Percentiles rank a stretch among this genome's conserved stretches.
These are phyloP conservation scores for Fraxinus anomala DNA, from an alignment of 257 asterid genomes.

Conservation along the genomic window DNA sequence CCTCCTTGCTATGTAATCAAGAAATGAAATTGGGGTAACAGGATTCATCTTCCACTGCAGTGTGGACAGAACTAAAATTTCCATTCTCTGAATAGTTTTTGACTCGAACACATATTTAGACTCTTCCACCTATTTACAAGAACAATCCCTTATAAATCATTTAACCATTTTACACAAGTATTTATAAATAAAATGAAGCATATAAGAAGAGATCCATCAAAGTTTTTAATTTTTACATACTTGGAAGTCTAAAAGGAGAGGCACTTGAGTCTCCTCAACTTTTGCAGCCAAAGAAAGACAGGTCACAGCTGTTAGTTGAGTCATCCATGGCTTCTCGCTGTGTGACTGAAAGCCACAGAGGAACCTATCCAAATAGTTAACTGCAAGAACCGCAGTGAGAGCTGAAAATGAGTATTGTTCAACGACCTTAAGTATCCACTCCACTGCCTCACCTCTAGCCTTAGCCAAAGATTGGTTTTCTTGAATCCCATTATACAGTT, in stretches of 20 bases:
- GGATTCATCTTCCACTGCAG: constrained; percentile 73
- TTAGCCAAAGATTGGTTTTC: constrained; percentile 31
- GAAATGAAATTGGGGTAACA: constrained; percentile 57
- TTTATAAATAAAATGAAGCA: no score
- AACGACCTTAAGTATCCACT: constrained; percentile 62
- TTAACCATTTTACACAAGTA: not conserved
- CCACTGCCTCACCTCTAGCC: constrained; percentile 56
- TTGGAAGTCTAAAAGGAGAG: constrained; percentile 76
- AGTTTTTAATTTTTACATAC: constrained; percentile 41
- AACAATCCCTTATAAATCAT: constrained; percentile 19
- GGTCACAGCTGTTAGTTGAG: constrained; percentile 75
- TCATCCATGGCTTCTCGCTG: constrained; percentile 63
- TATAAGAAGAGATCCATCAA: constrained; percentile 14
- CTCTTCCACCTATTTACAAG: constrained; percentile 46
- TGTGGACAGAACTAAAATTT: constrained; percentile 57
- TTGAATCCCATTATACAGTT: constrained; percentile 24
- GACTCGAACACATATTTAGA: constrained; percentile 57
- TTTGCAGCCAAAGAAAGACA: constrained; percentile 87
- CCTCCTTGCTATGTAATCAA: constrained; percentile 53
- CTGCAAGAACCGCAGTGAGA: constrained; percentile 77
- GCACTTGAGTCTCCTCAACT: constrained; percentile 76
- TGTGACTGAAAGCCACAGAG: constrained; percentile 38
- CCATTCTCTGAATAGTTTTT: constrained; percentile 65
- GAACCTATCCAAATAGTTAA: constrained; percentile 68
- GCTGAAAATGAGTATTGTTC: constrained; percentile 57